Evolutionary conservation across 345 rosid species (phyloP).

Genomic region (Arabis hirsuta): DNA sequence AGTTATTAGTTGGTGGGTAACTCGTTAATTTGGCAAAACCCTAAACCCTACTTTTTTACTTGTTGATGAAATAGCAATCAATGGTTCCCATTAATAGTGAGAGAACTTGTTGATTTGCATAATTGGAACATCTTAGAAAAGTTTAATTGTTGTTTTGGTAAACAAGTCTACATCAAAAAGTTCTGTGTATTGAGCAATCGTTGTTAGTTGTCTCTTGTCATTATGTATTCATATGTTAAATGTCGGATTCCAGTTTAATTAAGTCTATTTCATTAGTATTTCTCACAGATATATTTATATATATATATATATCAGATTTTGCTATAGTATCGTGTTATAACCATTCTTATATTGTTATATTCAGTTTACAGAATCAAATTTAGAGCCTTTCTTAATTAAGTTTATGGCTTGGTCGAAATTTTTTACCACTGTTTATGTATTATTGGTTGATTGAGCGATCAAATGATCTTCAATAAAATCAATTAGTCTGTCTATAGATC

Average conservation of each 20-base stretch:
- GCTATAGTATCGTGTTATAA: not conserved
- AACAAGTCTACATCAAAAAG: not conserved
- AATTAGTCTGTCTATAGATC: not conserved
- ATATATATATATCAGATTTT: not conserved
- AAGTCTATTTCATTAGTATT: not conserved
- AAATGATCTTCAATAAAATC: not conserved
- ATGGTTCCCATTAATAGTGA: not conserved
- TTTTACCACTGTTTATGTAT: no score
- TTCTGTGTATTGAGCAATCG: not conserved
- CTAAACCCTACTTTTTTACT: no score
- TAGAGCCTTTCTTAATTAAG: constrained; percentile 8
- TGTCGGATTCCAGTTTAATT: not conserved
- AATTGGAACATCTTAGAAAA: not conserved
- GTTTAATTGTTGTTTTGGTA: not conserved
- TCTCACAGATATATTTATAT: not conserved
- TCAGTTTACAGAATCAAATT: constrained; percentile 8
- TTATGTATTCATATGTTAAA: not conserved
- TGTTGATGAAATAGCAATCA: constrained; percentile 10
- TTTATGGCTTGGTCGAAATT: not conserved
- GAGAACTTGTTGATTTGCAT: not conserved
- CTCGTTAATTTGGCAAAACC: not conserved
- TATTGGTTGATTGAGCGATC: not conserved
- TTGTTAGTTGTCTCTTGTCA: not conserved
- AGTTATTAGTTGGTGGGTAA: not conserved
- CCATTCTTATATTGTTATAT: not conserved